Conservation (phyloP, 768 basidiomycete genomes). For the Rhizopogon rudus region DNA sequence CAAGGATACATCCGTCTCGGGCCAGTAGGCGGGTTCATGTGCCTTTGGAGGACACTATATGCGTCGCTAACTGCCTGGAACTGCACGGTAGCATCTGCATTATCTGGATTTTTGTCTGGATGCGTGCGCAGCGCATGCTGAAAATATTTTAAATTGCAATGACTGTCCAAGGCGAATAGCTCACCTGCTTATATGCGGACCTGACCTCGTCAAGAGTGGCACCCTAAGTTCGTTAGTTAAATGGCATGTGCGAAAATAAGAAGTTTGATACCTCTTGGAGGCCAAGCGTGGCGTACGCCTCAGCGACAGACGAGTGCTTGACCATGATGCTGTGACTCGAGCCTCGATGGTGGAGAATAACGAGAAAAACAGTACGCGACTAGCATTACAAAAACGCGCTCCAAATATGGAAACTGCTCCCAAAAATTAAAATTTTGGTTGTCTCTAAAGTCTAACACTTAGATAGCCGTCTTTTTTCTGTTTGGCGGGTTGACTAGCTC, state of each 20-base stretch:
- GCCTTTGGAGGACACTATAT: slow-evolving; percentile 54
- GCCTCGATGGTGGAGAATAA: slow-evolving; percentile 4
- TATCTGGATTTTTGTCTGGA: slow-evolving; percentile 72
- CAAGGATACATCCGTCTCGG: slow-evolving; percentile 12
- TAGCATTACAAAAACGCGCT: slow-evolving; percentile 15
- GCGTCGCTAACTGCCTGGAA: slow-evolving; percentile 71
- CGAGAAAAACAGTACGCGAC: slow-evolving; percentile 18
- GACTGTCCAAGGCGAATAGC: slow-evolving; percentile 5
- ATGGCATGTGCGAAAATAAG: not conserved
- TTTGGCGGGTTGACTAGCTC: not conserved
- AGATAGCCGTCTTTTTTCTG: too few relatives aligned
- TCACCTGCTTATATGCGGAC: slow-evolving; percentile 63
- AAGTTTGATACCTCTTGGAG: slow-evolving; percentile 42
- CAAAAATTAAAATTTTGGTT: slow-evolving; percentile 3
- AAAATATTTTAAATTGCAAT: not conserved
- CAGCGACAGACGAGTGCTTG: slow-evolving; percentile 28
- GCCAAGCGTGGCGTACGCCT: slow-evolving; percentile 43
- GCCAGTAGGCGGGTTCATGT: slow-evolving; percentile 38
- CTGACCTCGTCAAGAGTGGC: slow-evolving; percentile 61
- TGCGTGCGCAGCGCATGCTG: slow-evolving; percentile 65
- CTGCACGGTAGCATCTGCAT: slow-evolving; percentile 58
- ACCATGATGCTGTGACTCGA: slow-evolving; percentile 25
- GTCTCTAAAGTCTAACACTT: not conserved
- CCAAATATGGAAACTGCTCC: slow-evolving; percentile 11
- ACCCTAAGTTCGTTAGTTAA: slow-evolving; percentile 36